A percentile compares a stretch with the other conserved stretches of the same genome.
These are phyloP conservation scores for Phytomonas sp. DNA, from an alignment of 208 protist genomes.

Conservation along the genomic window DNA sequence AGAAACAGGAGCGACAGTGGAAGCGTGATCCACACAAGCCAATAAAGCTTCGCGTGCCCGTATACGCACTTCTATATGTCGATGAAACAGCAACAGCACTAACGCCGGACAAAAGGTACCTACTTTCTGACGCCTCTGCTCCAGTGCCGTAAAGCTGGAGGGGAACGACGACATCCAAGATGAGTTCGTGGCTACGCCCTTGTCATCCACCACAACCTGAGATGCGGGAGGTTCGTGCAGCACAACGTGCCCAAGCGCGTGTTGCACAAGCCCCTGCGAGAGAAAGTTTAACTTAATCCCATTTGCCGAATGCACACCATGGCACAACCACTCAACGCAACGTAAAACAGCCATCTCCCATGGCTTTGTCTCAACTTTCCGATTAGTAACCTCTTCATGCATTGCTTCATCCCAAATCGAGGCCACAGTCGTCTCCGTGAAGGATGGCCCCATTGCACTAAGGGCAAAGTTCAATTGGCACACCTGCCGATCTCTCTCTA, in stretches of 20 bases:
- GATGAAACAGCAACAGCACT: constrained; percentile 40
- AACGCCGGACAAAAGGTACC: constrained; percentile 13
- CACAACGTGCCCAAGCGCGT: background rate
- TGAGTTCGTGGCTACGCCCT: background rate
- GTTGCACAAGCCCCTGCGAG: background rate
- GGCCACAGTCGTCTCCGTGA: background rate
- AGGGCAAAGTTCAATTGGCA: background rate
- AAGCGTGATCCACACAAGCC: constrained; percentile 2
- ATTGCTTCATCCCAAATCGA: background rate
- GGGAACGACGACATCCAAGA: background rate
- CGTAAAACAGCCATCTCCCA: background rate
- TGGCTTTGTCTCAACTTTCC: background rate
- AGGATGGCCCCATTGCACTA: background rate
- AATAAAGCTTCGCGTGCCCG: constrained; percentile 19
- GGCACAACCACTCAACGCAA: background rate
- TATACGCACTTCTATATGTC: constrained; percentile 20
- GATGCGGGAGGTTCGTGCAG: background rate
- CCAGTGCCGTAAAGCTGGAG: background rate
- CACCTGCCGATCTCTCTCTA: background rate
- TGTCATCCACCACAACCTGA: background rate
- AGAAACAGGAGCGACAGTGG: background rate
- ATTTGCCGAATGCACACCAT: background rate
- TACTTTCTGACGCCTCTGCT: background rate
- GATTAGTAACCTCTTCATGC: background rate
- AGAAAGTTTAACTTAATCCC: background rate